Percentiles rank a stretch among this genome's conserved stretches.
Evolutionary conservation across 1,284 basidiomycete species (phyloP).

Genomic region (Apiotrichum laibachii): DNA sequence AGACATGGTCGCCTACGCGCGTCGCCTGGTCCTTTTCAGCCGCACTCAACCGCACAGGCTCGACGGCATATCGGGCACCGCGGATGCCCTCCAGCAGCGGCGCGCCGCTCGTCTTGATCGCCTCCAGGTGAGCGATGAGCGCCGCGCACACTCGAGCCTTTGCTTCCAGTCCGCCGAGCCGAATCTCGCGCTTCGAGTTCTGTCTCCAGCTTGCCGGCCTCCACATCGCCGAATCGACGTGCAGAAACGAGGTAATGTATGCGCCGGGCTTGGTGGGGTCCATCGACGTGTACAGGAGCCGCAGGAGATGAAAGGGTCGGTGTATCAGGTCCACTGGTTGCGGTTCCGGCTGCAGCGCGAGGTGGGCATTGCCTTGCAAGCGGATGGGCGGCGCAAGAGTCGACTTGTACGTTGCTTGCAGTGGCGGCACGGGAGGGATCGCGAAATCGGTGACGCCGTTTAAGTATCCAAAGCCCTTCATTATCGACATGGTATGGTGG

Average conservation of each 20-base stretch:
- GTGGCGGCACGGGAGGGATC: slow-evolving; percentile 1
- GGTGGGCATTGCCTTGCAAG: slow-evolving; percentile 23
- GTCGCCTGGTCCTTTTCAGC: slow-evolving; percentile 17
- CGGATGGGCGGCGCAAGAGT: slow-evolving; percentile 19
- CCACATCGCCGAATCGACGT: slow-evolving; percentile 88
- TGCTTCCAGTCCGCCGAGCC: slow-evolving; percentile 35
- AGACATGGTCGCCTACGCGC: slow-evolving; percentile 61
- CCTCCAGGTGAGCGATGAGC: slow-evolving; percentile 30
- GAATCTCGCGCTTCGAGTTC: slow-evolving; percentile 61
- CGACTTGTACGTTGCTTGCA: slow-evolving; percentile 13
- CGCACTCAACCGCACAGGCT: slow-evolving; percentile 13
- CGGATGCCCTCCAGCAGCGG: slow-evolving; percentile 53
- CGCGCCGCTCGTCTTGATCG: slow-evolving; percentile 48
- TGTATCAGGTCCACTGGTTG: slow-evolving; percentile 67
- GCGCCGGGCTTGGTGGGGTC: slow-evolving; percentile 72
- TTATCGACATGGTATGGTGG: slow-evolving; percentile 6
- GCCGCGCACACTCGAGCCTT: slow-evolving; percentile 36
- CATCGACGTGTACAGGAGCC: slow-evolving; percentile 73
- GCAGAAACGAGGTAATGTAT: slow-evolving; percentile 80
- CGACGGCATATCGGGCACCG: slow-evolving; percentile 61
- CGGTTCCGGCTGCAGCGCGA: slow-evolving; percentile 37
- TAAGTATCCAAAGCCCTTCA: neutral
- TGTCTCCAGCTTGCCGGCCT: slow-evolving; percentile 23
- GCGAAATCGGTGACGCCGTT: slow-evolving; percentile 7
- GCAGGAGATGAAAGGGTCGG: slow-evolving; percentile 88